phyloP scores from a whole-genome alignment of 352 stramenopile species.

The Pilasporangium apinafurcum region DNA sequence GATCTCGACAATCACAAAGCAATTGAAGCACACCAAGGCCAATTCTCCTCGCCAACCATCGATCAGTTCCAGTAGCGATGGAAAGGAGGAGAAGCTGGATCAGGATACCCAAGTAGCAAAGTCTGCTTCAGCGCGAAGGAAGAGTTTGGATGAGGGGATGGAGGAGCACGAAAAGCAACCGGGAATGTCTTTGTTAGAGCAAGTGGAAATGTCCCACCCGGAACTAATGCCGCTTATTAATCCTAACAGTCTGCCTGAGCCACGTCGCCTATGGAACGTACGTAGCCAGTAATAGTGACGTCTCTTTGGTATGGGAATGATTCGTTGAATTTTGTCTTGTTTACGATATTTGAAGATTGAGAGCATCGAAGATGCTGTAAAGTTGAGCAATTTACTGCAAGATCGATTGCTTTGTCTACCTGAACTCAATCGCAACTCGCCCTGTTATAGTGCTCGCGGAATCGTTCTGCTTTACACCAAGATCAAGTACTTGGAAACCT shows the following conservation, averaged over 20 bases:
- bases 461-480: constrained; percentile 84
- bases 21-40: constrained; percentile 21
- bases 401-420: constrained; percentile 67
- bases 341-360: constrained; percentile 32
- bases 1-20: constrained; percentile 16
- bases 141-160: constrained; percentile 7
- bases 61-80: not conserved
- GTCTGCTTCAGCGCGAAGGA: constrained; percentile 3
- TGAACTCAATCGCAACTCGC: constrained; percentile 73
- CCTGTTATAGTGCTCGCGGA: constrained; percentile 69
- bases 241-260: constrained; percentile 20
- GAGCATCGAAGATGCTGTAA: constrained; percentile 46
- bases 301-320: too few species aligned
- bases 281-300: too few species aligned
- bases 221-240: constrained; percentile 60
- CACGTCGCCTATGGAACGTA: constrained; percentile 18
- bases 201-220: constrained; percentile 34
- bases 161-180: not conserved
- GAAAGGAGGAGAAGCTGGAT: not conserved
- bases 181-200: constrained; percentile 22
- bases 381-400: constrained; percentile 59
- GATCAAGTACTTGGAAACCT: constrained; percentile 78
- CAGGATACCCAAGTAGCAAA: not conserved
- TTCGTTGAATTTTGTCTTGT: too few species aligned
- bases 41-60: constrained; percentile 11